Evolutionary conservation across 192 early-diverging fungal species (phyloP), one percentile per base, ranked within the genome.

Genomic region (Geranomyces michiganensis): DNA sequence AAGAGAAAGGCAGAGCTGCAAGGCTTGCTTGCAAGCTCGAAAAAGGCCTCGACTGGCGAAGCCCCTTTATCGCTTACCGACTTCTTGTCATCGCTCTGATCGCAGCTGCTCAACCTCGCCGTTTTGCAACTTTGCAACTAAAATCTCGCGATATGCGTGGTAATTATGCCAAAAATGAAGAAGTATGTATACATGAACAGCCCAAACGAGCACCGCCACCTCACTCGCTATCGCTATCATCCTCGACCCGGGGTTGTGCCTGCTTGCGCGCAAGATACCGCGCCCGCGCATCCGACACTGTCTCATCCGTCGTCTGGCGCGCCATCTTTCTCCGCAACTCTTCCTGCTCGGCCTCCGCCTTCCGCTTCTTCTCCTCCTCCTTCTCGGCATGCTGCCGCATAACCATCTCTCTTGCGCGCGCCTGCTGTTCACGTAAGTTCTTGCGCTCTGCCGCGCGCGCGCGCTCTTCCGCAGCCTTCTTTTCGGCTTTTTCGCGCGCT

Each of bases 401-500:
- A 0, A 69, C 67, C 45, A 72, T 6, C 65, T 76, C 62, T 10
- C 64, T 21, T 59, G 65, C 63, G 26, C 76, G 48, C 67, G 36
- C 68, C 43, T 65, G 63, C 69, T 74, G 75, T 65, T 81, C 69
- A 29, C 59, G n/a, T 33, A 51, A 27, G 6, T 56, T 32, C 22
- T 70, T 47, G 22, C 70, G 66, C 3, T 75, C 70, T 29, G 56
- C 24, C 19, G 45, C 62, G n/a, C 63, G 44, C 19, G 55, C 62
- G n/a, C 63, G 65, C 61, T 87, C 79, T 49, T 86, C 82, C 51
- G 81, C 72, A 36, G 62, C 80, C 48, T 78, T 61, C 59, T 82
- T 77, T 56, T 83, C 85, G 27, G 83, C 82, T 26, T 80, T 72
- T 33, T 81, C 76, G 58, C 83, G 74, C 29, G 78, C 63, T 60